These are phyloP conservation scores for Dictyostelium citrinum DNA, from an alignment of 78 protist genomes.

Conservation along the genomic window DNA sequence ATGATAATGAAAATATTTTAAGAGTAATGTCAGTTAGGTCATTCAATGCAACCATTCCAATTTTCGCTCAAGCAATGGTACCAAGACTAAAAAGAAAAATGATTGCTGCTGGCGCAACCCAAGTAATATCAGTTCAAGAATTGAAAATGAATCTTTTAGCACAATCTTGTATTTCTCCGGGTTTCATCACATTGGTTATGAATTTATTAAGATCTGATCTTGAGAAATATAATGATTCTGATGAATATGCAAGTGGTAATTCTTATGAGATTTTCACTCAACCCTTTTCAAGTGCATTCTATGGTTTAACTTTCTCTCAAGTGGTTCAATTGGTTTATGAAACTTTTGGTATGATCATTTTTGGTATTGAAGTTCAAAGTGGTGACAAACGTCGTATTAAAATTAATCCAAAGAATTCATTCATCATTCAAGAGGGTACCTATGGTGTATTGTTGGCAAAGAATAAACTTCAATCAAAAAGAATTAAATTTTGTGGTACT, in stretches of 20 bases:
- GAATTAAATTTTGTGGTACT: slow-evolving; percentile 11
- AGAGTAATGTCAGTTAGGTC: slow-evolving; percentile 47
- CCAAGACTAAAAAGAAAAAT: slow-evolving; percentile 11
- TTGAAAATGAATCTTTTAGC: slow-evolving; percentile 66
- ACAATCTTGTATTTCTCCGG: slow-evolving; percentile 69
- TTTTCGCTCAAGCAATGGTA: slow-evolving; percentile 56
- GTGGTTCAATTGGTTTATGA: slow-evolving; percentile 39
- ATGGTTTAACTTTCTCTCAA: slow-evolving; percentile 13
- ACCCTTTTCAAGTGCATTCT: slow-evolving; percentile 14
- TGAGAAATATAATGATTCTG: slow-evolving; percentile 22
- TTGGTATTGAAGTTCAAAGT: slow-evolving; percentile 35
- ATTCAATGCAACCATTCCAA: slow-evolving; percentile 11
- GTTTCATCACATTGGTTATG: slow-evolving; percentile 47
- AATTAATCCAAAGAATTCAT: slow-evolving; percentile 16
- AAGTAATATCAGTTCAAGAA: slow-evolving; percentile 56
- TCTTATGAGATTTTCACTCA: slow-evolving; percentile 66
- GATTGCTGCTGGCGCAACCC: slow-evolving; percentile 62
- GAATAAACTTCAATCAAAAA: slow-evolving; percentile 12
- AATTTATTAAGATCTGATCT: slow-evolving; percentile 66
- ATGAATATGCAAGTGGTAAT: slow-evolving; percentile 68
- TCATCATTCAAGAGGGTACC: slow-evolving; percentile 17
- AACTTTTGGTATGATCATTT: slow-evolving; percentile 57
- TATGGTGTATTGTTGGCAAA: slow-evolving; percentile 51
- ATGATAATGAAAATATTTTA: slow-evolving; percentile 56
- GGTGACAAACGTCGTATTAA: not conserved